These are phyloP conservation scores for Leucocoprinus leucothites DNA, from an alignment of 768 basidiomycete species.

Conservation along the genomic window DNA sequence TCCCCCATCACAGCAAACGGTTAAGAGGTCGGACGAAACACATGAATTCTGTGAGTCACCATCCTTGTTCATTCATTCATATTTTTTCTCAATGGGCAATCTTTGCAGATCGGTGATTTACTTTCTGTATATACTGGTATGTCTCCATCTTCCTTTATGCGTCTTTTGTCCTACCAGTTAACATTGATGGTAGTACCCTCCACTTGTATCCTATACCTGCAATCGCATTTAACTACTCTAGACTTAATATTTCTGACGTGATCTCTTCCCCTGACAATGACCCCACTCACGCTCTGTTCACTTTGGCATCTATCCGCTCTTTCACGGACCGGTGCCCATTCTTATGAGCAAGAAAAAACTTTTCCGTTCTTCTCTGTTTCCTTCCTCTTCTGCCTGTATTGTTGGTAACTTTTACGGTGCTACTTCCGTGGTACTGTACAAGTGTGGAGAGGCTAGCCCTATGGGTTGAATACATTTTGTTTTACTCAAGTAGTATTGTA, in stretches of 20 bases:
- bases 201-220: conserved; percentile 19
- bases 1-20: conserved; percentile 72
- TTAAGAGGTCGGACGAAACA: conserved; percentile 95
- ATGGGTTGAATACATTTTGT: conserved; percentile 12
- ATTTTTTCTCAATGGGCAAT: conserved; percentile 13
- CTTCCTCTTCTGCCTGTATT: conserved; percentile 4
- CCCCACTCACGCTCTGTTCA: conserved; percentile 58
- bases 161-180: background rate
- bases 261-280: background rate
- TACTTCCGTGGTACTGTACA: background rate
- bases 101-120: conserved; percentile 35
- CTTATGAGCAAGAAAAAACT: conserved; percentile 65
- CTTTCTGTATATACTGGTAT: conserved; percentile 19
- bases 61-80: background rate
- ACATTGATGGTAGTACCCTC: conserved; percentile 2
- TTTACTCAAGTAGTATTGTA: background rate
- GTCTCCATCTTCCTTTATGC: conserved; percentile 15
- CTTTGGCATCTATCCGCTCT: conserved; percentile 77
- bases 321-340: conserved; percentile 79
- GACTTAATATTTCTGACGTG: conserved; percentile 10
- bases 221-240: conserved; percentile 17
- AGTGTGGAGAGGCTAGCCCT: conserved; percentile 14
- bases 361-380: conserved; percentile 12
- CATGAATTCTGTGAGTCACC: conserved; percentile 86
- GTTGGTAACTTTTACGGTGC: background rate